Base-by-base conservation (phyloP, 805 yeast species). In the Pichia kluyveri region DNA sequence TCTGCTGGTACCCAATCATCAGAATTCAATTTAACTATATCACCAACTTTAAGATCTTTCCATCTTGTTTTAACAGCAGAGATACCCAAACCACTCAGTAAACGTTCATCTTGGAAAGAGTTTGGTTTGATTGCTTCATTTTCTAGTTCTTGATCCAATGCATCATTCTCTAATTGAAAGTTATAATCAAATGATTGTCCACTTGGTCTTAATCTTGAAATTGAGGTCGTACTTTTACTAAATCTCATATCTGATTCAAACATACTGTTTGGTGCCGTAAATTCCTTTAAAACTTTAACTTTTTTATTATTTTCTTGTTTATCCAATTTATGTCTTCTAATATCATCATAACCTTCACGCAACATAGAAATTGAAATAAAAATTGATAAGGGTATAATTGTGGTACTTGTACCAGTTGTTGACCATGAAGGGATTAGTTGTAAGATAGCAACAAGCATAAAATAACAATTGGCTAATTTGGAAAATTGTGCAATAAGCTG, bases 401-500 rank as follows among this genome's bases (percentile, higher is more conserved):
- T 93, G 4, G 98, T 93, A 61, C 80, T 88, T 12, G 89, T 84
- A 51, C 98, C 99, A 0, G 99, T 93, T 7, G 99, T 88, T 1
- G 96, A 87, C 97, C 96, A 93, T 2, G 89, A 79, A 0, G 99
- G 98, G 43, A 93, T 83, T 90, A 91, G 82, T 62, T 93, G 99
- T 71, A 93, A 70, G 52, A 93, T 84, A 2, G 98, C 90, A 17
- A 93, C 93, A 3, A 81, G 72, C 76, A 93, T 68, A 66, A 93
- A 93, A 64, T 93, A 91, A 52, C 90, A 72, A 61, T 93, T 93
- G 30, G 99, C 99, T 41, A 93, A 59, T 61, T 88, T 91, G 26
- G 96, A 87, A 60, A 93, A 91, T 65, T 93, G 99, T 4, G 93
- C 96, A 53, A 79, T 73, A 38, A 93, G 63, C 60, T 93, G 97